phyloP scores from a whole-genome alignment of 805 yeast species.

The Teunomyces barrocoloradensis region DNA sequence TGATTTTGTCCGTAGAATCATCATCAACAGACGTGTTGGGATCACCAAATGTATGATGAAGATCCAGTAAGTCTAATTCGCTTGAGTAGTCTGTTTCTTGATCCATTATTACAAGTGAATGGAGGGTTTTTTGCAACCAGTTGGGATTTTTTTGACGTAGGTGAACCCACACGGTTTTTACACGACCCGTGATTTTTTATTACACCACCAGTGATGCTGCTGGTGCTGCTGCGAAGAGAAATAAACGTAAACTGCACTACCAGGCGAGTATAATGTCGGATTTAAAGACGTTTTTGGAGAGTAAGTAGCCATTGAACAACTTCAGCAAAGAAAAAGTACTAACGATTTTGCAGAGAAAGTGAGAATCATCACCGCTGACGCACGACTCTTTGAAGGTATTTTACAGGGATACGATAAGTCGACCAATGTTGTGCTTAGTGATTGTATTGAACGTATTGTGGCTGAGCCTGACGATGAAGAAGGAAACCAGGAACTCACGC shows the following conservation, averaged over 20 bases:
- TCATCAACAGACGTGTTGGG: not conserved
- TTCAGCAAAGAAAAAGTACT: slow-evolving; percentile 7
- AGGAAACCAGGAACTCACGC: slow-evolving; percentile 37
- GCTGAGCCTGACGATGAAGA: slow-evolving; percentile 36
- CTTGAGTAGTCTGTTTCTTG: slow-evolving; percentile 23
- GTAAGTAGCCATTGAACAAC: slow-evolving; percentile 8
- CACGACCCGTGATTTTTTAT: not conserved
- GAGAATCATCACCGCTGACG: slow-evolving; percentile 57
- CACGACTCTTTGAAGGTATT: slow-evolving; percentile 46
- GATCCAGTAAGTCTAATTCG: slow-evolving; percentile 11
- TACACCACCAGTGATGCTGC: not conserved
- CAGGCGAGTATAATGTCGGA: slow-evolving; percentile 11
- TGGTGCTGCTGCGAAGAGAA: not conserved
- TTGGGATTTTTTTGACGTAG: not conserved
- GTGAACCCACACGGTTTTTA: not conserved
- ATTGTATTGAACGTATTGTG: slow-evolving; percentile 51
- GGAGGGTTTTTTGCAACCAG: not conserved
- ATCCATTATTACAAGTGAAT: not conserved
- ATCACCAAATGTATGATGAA: not conserved
- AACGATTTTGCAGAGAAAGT: slow-evolving; percentile 41
- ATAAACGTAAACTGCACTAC: not conserved
- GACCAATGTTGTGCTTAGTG: slow-evolving; percentile 56
- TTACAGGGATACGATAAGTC: slow-evolving; percentile 61
- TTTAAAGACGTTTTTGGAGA: slow-evolving; percentile 11
- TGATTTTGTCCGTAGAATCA: not conserved